phyloP scores from a whole-genome alignment of 1,139 yeast genomes.

The Hyphopichia burtonii region DNA sequence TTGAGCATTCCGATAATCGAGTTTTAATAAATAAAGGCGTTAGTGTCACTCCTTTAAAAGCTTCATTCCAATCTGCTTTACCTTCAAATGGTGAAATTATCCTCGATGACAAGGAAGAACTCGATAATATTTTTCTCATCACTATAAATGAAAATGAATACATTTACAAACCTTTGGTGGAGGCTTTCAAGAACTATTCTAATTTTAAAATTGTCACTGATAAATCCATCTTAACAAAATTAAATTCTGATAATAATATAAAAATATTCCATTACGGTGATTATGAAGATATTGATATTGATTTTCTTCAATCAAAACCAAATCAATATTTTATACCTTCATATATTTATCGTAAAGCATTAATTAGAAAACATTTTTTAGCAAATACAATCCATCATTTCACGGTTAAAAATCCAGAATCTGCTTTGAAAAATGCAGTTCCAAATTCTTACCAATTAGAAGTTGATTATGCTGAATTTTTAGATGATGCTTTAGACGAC shows the following conservation, averaged over 20 bases:
- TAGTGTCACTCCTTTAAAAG: constrained; percentile 83
- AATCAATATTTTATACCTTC: constrained; percentile 67
- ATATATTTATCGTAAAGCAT: constrained; percentile 80
- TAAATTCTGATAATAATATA: constrained; percentile 16
- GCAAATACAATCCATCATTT: constrained; percentile 77
- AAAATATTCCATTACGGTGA: constrained; percentile 76
- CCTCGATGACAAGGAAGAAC: constrained; percentile 22
- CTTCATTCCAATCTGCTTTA: constrained; percentile 59
- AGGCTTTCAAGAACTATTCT: constrained; percentile 38
- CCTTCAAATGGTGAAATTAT: constrained; percentile 59
- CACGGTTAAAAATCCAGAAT: constrained; percentile 69
- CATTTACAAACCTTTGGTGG: constrained; percentile 54
- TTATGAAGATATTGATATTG: constrained; percentile 85
- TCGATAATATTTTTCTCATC: constrained; percentile 23
- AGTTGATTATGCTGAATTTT: constrained; percentile 93
- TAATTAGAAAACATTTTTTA: constrained; percentile 85
- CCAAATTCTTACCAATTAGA: constrained; percentile 81
- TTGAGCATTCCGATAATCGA: constrained; percentile 56
- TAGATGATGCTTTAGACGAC: constrained; percentile 91
- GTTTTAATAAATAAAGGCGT: constrained; percentile 50
- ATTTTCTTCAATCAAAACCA: constrained; percentile 42
- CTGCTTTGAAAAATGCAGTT: constrained; percentile 57
- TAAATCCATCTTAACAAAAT: constrained; percentile 16
- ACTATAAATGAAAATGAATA: constrained; percentile 45
- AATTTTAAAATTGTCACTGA: constrained; percentile 25